Base-by-base conservation (phyloP, 2,329 filamentous ascomycete species). In the Aschersonia sp. region DNA sequence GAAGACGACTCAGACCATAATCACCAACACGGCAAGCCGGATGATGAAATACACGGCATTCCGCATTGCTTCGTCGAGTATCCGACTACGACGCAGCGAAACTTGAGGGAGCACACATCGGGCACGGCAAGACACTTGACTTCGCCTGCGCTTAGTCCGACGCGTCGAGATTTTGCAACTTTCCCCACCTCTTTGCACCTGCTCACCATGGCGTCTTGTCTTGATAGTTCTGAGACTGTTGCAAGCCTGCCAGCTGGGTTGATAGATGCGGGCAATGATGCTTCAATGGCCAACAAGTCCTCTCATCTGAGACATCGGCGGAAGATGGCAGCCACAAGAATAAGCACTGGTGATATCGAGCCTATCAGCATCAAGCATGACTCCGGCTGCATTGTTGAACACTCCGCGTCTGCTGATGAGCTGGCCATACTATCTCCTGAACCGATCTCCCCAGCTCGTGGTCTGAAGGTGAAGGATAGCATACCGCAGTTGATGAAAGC, bases 401-500 rank as follows among this genome's bases (percentile, higher is more conserved):
- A 11, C 44, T 46, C 42, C 32, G 45, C 43, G 43, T 47, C 41
- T 43, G 50, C 52, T 30, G 48, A 48, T 7, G 48, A 53, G 9
- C 56, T 59, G 32, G 56, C 62, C 10, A 66, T 72, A 37, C 51
- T 72, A 35, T 67, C 67, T 4, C 71, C 71, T n/a, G 65, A 69
- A 43, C 71, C 71, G 11, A 67, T 73, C 4, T 75, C 70, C 12
- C 68, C 70, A 35, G 62, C 60, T 35, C 62, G 64, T 31, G 62
- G 68, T 51, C 60, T 73, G 14, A 68, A 63, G 46, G 60, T 70
- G 40, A 71, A 70, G 49, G 71, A 69, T 51, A 74, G 69, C 51
- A 70, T 72, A 46, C 69, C 72, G 6, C 66, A 67, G 41, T 58
- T 76, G 11, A 75, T 75, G 71, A 76, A 76, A 54, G 66, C 68